Percentiles rank a stretch among this genome's conserved stretches.
phyloP scores from a whole-genome alignment of 2,329 filamentous ascomycete species.

The Alternaria conjuncta region DNA sequence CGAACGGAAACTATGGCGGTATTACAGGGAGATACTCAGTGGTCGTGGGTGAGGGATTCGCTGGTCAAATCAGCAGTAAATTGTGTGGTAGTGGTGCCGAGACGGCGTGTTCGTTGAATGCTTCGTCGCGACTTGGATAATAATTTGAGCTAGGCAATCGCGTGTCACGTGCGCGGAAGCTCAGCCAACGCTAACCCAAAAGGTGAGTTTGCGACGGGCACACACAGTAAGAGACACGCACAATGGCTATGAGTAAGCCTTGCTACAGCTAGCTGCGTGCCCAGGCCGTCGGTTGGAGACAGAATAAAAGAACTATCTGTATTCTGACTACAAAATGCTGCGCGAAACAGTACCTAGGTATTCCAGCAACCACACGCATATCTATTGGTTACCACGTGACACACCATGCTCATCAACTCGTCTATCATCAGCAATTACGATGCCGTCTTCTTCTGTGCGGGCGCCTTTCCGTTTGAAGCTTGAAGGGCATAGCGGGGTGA shows the following conservation, averaged over 20 bases:
- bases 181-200: conserved; percentile 24
- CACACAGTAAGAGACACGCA: background rate
- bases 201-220: conserved; percentile 25
- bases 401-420: background rate
- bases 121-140: conserved; percentile 14
- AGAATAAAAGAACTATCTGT: background rate
- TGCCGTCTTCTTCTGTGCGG: background rate
- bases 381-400: background rate
- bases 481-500: conserved; percentile 23
- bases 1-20: background rate
- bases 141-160: conserved; percentile 19
- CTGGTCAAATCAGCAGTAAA: background rate
- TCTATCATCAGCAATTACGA: background rate
- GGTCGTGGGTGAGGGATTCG: background rate
- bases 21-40: too few relatives aligned
- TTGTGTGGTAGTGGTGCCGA: background rate
- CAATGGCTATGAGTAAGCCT: background rate
- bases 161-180: conserved; percentile 24
- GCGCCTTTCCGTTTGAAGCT: conserved; percentile 24
- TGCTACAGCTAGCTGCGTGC: background rate
- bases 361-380: background rate
- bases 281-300: background rate
- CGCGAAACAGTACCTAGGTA: background rate
- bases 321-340: background rate
- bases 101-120: background rate